phyloP scores from a whole-genome alignment of 1,139 yeast genomes.

The Scheffersomyces segobiensis region DNA sequence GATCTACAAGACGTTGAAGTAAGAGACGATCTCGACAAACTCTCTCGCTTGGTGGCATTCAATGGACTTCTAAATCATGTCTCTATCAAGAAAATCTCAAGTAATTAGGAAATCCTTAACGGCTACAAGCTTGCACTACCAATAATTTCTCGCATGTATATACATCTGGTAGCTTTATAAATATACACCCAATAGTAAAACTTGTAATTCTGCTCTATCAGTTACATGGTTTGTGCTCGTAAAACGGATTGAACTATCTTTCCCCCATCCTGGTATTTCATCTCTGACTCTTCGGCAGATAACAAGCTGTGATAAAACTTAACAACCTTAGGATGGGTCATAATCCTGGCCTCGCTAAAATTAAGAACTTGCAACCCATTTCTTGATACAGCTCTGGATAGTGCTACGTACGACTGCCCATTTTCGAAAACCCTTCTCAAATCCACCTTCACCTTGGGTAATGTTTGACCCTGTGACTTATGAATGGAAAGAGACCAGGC shows the following conservation, averaged over 20 bases:
- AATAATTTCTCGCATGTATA: neutral
- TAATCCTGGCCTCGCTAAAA: slow-evolving; percentile 58
- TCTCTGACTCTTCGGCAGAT: slow-evolving; percentile 13
- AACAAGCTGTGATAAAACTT: slow-evolving; percentile 52
- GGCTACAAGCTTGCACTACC: neutral
- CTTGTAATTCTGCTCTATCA: neutral
- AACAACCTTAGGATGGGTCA: slow-evolving; percentile 62
- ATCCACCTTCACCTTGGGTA: slow-evolving; percentile 81
- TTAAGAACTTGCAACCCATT: slow-evolving; percentile 77
- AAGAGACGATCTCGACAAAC: slow-evolving; percentile 8
- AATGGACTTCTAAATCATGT: slow-evolving; percentile 11
- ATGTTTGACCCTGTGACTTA: slow-evolving; percentile 94
- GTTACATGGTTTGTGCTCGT: neutral
- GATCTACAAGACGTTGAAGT: slow-evolving; percentile 8
- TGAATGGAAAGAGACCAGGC: slow-evolving; percentile 98
- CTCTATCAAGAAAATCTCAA: neutral
- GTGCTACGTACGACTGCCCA: slow-evolving; percentile 44
- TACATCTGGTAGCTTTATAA: too few relatives aligned
- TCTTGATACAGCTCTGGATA: slow-evolving; percentile 81
- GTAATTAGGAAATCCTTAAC: neutral
- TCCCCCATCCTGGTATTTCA: neutral
- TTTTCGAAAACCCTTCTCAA: slow-evolving; percentile 75
- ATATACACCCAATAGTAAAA: neutral
- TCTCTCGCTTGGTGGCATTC: slow-evolving; percentile 17
- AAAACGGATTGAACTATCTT: neutral